Evolutionary conservation across 2,329 filamentous ascomycete genomes (phyloP), one percentile per base, ranked within the genome.

Genomic region (Sarocladium oryzae): DNA sequence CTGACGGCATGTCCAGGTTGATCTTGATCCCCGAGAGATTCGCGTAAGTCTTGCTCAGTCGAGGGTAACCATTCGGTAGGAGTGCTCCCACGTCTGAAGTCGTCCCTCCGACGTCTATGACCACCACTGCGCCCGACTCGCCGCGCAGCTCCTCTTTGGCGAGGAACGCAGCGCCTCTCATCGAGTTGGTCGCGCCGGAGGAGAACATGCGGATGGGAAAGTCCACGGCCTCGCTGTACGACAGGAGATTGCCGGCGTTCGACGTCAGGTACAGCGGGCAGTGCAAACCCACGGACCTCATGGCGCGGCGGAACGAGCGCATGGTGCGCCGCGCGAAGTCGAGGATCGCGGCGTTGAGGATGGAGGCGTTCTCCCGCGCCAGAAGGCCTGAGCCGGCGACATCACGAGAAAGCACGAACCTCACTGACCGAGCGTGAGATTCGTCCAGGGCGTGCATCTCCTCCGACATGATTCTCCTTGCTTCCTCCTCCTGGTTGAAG

Each of bases 231-330:
- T 60, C 59, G 16, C 72, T 70, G 0, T 74, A 78, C 5, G 76
- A 73, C 6, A 82, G 64, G 2, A 85, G 69, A 0, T 80, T 84
- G 1, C 82, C 81, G 56, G 85, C 76, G 49, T 79, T 79, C 41
- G 78, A 70, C 0, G 76, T 77, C 4, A 80, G 61, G 52, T 74
- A 79, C 1, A 76, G 63, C 0, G 69, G 69, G 45, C 74, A 76
- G 0, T 58, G 52, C 0, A 76, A 62, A 3, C 61, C 54, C 3
- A 79, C 62, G 2, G 68, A 63, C 18, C 60, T 56, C 62, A 78
- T 72, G 20, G 76, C 76, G 35, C 63, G 63, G 48, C 67, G 65
- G 57, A 80, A 79, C 1, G 72, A 70, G 4, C 60, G 61, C 55
- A 75, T 76, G 4, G 75, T 75, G 43, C 66, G 67, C 9, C 67